Evolutionary conservation across 805 yeast species (phyloP), one percentile per base, ranked within the genome.

Genomic region (Maudiozyma bulderi): DNA sequence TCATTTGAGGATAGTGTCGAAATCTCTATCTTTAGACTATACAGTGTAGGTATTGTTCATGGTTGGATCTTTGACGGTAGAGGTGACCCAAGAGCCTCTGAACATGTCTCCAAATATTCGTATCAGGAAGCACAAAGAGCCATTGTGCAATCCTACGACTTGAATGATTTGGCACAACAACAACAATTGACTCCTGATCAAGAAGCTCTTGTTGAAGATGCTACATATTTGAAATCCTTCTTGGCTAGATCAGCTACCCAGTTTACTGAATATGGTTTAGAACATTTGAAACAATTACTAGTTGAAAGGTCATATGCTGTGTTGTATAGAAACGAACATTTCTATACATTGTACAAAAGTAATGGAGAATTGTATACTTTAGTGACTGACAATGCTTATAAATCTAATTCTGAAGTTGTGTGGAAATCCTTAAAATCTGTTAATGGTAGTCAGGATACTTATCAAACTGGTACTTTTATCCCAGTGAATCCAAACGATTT

Each of bases 291-390:
- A 51, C 62, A 66, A 6, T 58, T 72, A 3, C 61, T 86, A 30
- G 60, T 65, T 1, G 73, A 74, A 13, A 81, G 81, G 40, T 75
- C 81, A 6, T 73, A 82, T 48, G 77, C 82, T 1, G 80, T 91
- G 0, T 76, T 91, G 52, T 93, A 90, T 70, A 75, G 97, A 59
- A 91, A 93, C 65, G 90, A 93, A 64, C 96, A 89, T 64, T 91
- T 86, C 66, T 77, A 77, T 54, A 87, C 96, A 0, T 61, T 90
- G 9, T 76, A 65, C 50, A 82, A 81, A 58, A 65, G 62, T 14
- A 67, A 66, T 40, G 72, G 71, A 31, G 73, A 73, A 48, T 69
- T 91, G 33, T 88, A 77, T 59, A 65, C 78, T 5, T 70, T 91
- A 30, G 82, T 86, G 3, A 86, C 93, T 1, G 96, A 93, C 60